Evolutionary conservation across 2,329 filamentous ascomycete species (phyloP), one percentile per base, ranked within the genome.

Genomic region (Truncatella angustata): DNA sequence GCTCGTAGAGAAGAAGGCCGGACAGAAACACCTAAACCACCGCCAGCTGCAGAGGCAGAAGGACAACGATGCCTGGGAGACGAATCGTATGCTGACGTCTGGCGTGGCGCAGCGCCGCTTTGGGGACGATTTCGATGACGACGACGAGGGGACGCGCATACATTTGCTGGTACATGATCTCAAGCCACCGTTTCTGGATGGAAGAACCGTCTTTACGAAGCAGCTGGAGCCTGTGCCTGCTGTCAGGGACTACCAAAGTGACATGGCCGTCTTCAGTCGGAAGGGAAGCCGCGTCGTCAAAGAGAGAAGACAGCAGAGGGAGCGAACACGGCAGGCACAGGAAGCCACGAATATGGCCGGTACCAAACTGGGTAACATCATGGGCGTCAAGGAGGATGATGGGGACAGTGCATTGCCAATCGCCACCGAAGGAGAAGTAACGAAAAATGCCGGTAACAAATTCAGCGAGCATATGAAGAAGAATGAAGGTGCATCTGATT

Each of bases 21-120:
- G 81, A 49, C 86, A 78, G 62, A 81, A 75, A 50, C 78, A 84
- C 4, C 79, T 88, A 67, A 90, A 84, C 65, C 88, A 88, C 40
- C 81, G 89, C 47, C 86, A 87, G 55, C 79, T 90, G 53, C 91
- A 96, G 70, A 90, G 92, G 62, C 90, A 96, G 68, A 91, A 89
- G 66, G 94, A 99, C 66, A 91, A 94, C 39, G 94, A 99, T 71
- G 93, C 92, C 0, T 99, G 94, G 94, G 95, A 99, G 71, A 94
- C 93, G 14, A 99, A 99, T 68, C 89, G 94, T 54, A 97, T 99
- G 94, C 79, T 99, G 55, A 94, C 92, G 1, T 97, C 92, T 18
- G 93, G 93, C 52, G 92, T 99, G 16, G 94, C 94, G 16, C 95
- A 99, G 70, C 79, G 93, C 64, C 79, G 94, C 62, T 84, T 91